A percentile compares a stretch with the other conserved stretches of the same genome.
phyloP scores from a whole-genome alignment of 78 protist species.

The Thecamonas trahens region DNA sequence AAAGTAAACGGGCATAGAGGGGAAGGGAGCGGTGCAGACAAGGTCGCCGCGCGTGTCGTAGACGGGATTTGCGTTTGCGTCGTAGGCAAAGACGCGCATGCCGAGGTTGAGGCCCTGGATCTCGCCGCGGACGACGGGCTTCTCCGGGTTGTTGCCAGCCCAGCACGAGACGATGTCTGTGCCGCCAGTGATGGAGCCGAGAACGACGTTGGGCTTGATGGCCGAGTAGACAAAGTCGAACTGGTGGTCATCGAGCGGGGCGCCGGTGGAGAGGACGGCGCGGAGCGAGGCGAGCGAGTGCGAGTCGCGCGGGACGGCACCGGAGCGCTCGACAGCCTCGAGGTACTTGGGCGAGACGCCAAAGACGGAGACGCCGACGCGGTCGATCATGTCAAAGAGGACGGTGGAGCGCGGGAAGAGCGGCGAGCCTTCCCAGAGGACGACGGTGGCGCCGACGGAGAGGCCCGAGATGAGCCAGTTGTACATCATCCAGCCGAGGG shows the following conservation, averaged over 20 bases:
- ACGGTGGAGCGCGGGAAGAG: not conserved
- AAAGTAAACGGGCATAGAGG: constrained; percentile 27
- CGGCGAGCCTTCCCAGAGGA: constrained; percentile 37
- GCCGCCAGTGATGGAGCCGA: constrained; percentile 32
- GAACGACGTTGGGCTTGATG: constrained; percentile 9
- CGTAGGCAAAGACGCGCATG: not conserved
- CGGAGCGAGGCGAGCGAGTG: not conserved
- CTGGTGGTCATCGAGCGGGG: constrained; percentile 30
- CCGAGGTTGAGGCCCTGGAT: constrained; percentile 23
- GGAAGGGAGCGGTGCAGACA: constrained; percentile 41
- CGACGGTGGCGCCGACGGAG: constrained; percentile 8
- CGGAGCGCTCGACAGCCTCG: not conserved
- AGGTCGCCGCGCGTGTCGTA: constrained; percentile 27
- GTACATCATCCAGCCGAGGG: constrained; percentile 53
- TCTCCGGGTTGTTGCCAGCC: constrained; percentile 1
- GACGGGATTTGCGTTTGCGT: not conserved
- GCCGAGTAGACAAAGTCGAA: constrained; percentile 30
- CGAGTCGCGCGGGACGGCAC: not conserved
- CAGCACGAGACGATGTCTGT: constrained; percentile 23
- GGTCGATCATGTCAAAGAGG: constrained; percentile 5
- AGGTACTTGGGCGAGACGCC: constrained; percentile 31
- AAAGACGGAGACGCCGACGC: not conserved
- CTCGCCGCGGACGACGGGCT: constrained; percentile 37
- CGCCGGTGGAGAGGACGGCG: constrained; percentile 34
- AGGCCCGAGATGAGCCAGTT: constrained; percentile 27